These are phyloP conservation scores for Combretum micranthum DNA, from an alignment of 345 rosid species.

Conservation along the genomic window DNA sequence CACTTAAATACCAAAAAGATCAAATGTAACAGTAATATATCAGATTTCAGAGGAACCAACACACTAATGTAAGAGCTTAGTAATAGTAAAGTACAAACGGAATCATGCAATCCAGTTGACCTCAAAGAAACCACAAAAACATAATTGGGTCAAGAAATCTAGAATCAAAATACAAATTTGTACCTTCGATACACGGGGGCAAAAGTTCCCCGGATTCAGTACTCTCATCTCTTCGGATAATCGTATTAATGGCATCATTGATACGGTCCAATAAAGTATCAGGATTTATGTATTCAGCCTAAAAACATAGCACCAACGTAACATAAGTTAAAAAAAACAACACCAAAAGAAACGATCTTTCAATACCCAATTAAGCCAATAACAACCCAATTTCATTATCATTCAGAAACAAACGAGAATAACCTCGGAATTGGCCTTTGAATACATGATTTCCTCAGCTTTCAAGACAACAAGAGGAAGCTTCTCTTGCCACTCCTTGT, in stretches of 20 bases:
- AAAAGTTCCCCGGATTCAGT: constrained; percentile 77
- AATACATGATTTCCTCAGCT: constrained; percentile 96
- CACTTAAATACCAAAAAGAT: background rate
- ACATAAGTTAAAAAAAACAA: constrained; percentile 7
- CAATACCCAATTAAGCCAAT: constrained; percentile 14
- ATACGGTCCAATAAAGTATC: constrained; percentile 87
- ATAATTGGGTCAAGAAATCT: background rate
- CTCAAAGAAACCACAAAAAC: constrained; percentile 3
- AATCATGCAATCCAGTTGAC: background rate
- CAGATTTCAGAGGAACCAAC: background rate
- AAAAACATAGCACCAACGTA: constrained; percentile 8
- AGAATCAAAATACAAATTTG: background rate
- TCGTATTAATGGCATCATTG: constrained; percentile 88
- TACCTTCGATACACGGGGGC: constrained; percentile 99
- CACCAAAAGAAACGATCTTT: constrained; percentile 4
- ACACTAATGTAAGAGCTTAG: background rate
- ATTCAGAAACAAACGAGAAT: constrained; percentile 8
- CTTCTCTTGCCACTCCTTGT: constrained; percentile 92
- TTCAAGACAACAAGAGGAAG: constrained; percentile 68
- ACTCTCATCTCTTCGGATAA: constrained; percentile 83
- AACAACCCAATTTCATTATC: constrained; percentile 2
- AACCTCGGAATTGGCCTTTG: constrained; percentile 98
- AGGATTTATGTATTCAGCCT: constrained; percentile 70
- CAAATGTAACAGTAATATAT: background rate
- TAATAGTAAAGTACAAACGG: background rate